Conservation (phyloP, 192 early-diverging fungal genomes). For the Chytriomyces sp. region DNA sequence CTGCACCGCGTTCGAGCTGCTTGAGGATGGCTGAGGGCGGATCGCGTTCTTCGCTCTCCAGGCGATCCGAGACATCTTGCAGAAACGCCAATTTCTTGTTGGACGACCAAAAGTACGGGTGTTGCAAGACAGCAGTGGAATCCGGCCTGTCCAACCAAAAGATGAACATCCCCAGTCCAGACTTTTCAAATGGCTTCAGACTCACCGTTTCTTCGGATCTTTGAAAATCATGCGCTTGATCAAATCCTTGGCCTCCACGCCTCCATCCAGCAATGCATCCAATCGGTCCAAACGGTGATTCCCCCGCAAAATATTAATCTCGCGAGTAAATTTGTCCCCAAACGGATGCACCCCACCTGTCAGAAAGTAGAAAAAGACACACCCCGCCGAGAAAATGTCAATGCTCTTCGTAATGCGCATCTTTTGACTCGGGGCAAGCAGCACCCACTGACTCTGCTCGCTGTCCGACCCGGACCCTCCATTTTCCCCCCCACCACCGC, state of each 20-base stretch:
- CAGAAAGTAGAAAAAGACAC: slow-evolving; percentile 93
- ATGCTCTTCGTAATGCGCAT: slow-evolving; percentile 79
- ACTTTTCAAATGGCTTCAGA: not conserved
- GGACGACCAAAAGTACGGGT: slow-evolving; percentile 95
- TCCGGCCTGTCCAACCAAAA: slow-evolving; percentile 62
- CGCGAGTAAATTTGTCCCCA: slow-evolving; percentile 87
- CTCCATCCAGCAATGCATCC: slow-evolving; percentile 69
- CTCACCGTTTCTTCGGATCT: slow-evolving; percentile 68
- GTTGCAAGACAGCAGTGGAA: slow-evolving; percentile 73
- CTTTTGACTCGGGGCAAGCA: slow-evolving; percentile 8
- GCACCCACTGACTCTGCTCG: slow-evolving; percentile 19
- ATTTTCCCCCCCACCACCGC: not conserved
- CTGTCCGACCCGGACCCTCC: not conserved
- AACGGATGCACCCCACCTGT: slow-evolving; percentile 93
- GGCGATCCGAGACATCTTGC: slow-evolving; percentile 93
- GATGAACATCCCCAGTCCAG: not conserved
- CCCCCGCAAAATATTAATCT: slow-evolving; percentile 85
- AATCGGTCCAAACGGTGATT: slow-evolving; percentile 73
- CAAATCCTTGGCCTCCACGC: slow-evolving; percentile 85
- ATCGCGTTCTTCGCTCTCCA: slow-evolving; percentile 84
- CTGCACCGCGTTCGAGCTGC: slow-evolving; percentile 63
- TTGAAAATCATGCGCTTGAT: slow-evolving; percentile 86
- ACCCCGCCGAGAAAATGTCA: slow-evolving; percentile 95
- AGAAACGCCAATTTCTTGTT: slow-evolving; percentile 83
- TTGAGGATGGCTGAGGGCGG: slow-evolving; percentile 67